A percentile compares a stretch with the other conserved stretches of the same genome.
These are phyloP conservation scores for Botryococcus braunii DNA, from an alignment of 163 green algal genomes.

Conservation along the genomic window DNA sequence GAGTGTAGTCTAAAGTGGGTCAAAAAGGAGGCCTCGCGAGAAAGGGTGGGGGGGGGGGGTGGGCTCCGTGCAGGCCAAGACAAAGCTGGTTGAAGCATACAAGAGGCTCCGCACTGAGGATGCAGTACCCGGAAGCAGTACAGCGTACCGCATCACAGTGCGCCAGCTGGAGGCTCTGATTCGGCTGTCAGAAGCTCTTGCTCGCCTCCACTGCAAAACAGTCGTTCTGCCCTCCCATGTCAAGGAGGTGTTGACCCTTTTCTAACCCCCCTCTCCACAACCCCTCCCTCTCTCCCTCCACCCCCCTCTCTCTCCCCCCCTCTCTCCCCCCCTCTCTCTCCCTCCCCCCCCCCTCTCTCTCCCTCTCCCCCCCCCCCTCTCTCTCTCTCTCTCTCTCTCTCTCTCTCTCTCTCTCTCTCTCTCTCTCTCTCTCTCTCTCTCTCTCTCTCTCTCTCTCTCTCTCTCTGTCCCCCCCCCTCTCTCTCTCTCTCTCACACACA, in stretches of 20 bases:
- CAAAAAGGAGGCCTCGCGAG: not conserved
- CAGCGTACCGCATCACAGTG: slow-evolving; percentile 94
- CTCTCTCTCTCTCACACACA: too few species aligned
- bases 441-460: too few species aligned
- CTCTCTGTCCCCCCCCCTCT: too few species aligned
- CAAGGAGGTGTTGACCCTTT: slow-evolving; percentile 32
- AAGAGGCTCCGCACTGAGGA: slow-evolving; percentile 26
- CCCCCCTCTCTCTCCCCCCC: too few species aligned
- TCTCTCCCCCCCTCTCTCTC: too few species aligned
- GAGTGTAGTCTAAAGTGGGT: not conserved
- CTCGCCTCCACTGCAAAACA: slow-evolving; percentile 54
- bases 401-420: too few species aligned
- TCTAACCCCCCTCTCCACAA: too few species aligned
- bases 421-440: too few species aligned
- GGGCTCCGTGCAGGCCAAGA: slow-evolving; percentile 11
- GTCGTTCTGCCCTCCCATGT: slow-evolving; percentile 43
- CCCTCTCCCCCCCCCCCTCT: too few species aligned
- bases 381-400: too few species aligned
- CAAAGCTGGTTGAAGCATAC: slow-evolving; percentile 25
- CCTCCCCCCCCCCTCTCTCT: too few species aligned
- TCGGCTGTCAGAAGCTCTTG: slow-evolving; percentile 87
- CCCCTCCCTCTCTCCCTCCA: too few species aligned
- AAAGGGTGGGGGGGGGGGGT: not conserved
- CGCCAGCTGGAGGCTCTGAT: slow-evolving; percentile 95
- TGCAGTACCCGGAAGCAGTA: slow-evolving; percentile 20